Base-by-base conservation (phyloP, 148 eudicot species). In the Talinum fruticosum region DNA sequence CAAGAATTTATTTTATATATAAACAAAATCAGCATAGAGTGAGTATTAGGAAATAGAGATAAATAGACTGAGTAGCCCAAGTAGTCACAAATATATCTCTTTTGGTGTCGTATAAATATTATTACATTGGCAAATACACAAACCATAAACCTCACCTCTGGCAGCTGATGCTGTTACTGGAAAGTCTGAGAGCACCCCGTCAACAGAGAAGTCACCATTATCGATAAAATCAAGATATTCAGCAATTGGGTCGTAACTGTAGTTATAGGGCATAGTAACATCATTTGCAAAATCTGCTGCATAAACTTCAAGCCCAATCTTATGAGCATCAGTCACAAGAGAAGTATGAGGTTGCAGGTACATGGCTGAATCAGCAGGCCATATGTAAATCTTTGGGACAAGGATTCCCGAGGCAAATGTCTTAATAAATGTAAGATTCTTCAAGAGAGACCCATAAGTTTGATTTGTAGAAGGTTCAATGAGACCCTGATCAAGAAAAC, bases 381-480 rank as follows among this genome's bases (percentile, higher is more conserved):
- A 91, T 84, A 96, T 93, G 82, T 93, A 93, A 72, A 74, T 19
- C 85, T 96, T 96, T 32, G 98, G 99, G 64, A 96, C 95, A 30
- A 96, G 91, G 77, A 96, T 96, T 61, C 98, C 99, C 0, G 91
- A 78, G 24, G 98, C 98, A 86, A 96, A 96, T 12, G 88, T 87
- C 85, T 89, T 93, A 80, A 96, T 85, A 74, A 86, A 82, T 14
- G 93, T 83, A 65, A 96, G 93, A 73, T 91, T 93, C 53, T 82
- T 85, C 79, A 84, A 76, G 6, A 96, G 87, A 84, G 95, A 85
- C 49, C 84, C 87, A 72, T 91, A 96, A 59, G 97, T 90, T 78
- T 91, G 93, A 66, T 90, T 91, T 73, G 93, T 91, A 70, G 95
- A 82, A 37, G 88, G 88, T 83, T 96, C 98, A 24, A 73, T 74